Base-by-base conservation (phyloP, 2,329 filamentous ascomycete species). In the Ambrosiella xylebori region DNA sequence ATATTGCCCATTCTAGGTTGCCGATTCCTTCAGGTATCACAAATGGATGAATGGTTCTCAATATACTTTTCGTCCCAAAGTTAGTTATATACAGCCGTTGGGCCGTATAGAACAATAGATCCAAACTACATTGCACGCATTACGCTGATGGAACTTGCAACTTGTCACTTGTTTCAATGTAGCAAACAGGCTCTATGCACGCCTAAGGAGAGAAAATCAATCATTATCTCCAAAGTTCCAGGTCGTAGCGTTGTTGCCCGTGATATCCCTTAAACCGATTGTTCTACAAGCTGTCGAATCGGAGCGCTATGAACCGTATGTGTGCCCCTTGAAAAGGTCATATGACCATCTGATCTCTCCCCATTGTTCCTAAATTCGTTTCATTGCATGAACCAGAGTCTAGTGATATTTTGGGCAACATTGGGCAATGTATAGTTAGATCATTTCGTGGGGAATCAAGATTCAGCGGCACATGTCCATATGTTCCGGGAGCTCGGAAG, bases 141-240 rank as follows among this genome's bases (percentile, higher is more conserved):
- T 27, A 27, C 27, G 27, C 27, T 27, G 27, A 27, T 27, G 27
- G 27, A 27, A 27, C 27, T 27, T 27, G 27, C 27, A 27, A 27
- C 27, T 27, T 27, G 27, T 27, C 27, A 27, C 40, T n/a, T 39
- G n/a, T 27, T 36, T 12, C 38, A 13, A 45, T 47, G 13, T 15
- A 13, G 19, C 17, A 49, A 35, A n/a, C 38, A 37, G 36, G 39
- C 12, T 40, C 45, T 15, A 51, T 58, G 57, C 57, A 58, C 35
- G 35, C 56, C 51, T 39, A 58, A 58, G 51, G 57, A 58, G 57
- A 58, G 49, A 53, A 44, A 19, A 53, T 6, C 44, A 36, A 51
- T 51, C 11, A 35, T 51, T 6, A 51, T 51, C 44, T 47, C 44
- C 44, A 47, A 8, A 17, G n/a, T 17, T 17, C 5, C 4, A 17